These are phyloP conservation scores for Willaertia magna DNA, from an alignment of 208 protist species.

Conservation along the genomic window DNA sequence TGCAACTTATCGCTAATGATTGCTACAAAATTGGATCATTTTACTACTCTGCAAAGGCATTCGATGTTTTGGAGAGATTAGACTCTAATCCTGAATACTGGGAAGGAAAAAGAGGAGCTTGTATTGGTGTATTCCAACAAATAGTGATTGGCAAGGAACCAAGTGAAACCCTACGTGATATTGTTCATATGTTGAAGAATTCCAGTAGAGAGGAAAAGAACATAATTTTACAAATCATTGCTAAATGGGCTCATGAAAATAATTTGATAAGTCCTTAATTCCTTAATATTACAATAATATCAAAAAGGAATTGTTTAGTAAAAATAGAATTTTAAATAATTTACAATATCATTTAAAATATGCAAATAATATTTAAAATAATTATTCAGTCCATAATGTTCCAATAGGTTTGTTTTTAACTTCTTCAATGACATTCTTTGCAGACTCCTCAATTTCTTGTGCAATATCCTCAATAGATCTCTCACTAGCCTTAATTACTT, in stretches of 20 bases:
- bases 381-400: not conserved
- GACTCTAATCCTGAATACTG: constrained; percentile 82
- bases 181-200: constrained; percentile 72
- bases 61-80: constrained; percentile 87
- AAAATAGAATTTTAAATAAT: no score
- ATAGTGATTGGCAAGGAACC: constrained; percentile 72
- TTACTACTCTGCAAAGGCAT: constrained; percentile 90
- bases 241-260: constrained; percentile 77
- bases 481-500: not conserved
- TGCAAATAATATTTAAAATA: not conserved
- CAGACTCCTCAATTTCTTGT: not conserved
- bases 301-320: not conserved
- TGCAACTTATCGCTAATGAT: constrained; percentile 92
- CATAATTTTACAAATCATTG: constrained; percentile 67
- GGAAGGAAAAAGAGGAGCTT: constrained; percentile 88
- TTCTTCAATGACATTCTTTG: not conserved
- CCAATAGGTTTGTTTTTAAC: not conserved
- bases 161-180: constrained; percentile 64
- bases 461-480: not conserved
- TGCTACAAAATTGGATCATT: constrained; percentile 85
- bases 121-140: constrained; percentile 85
- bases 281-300: no score
- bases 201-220: constrained; percentile 66
- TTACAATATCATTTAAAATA: not conserved
- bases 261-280: no score